These are phyloP conservation scores for Tolypocladium paradoxum DNA, from an alignment of 2,329 filamentous ascomycete genomes.

Conservation along the genomic window DNA sequence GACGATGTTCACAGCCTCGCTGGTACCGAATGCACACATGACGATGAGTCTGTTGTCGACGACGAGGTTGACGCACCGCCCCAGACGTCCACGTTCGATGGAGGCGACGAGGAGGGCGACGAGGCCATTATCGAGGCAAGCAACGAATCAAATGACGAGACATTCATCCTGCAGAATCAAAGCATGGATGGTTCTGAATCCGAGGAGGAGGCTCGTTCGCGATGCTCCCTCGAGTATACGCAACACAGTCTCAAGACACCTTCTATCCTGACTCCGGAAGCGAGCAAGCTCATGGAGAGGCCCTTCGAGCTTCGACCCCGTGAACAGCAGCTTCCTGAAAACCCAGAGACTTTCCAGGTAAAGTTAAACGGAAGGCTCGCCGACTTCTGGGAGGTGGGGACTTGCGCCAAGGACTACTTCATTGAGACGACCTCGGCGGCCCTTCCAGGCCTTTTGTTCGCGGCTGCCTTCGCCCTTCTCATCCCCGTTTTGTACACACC, in stretches of 20 bases:
- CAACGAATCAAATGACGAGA: not conserved
- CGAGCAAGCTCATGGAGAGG: conserved; percentile 16
- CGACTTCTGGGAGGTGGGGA: conserved; percentile 6
- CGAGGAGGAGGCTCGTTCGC: conserved; percentile 29
- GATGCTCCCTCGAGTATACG: conserved; percentile 35
- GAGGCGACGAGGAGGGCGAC: not conserved
- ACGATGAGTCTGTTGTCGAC: conserved; percentile 28
- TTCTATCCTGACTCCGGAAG: conserved; percentile 26
- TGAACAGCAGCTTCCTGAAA: conserved; percentile 5
- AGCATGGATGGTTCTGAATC: conserved; percentile 10
- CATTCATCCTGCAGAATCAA: not conserved
- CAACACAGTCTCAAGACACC: conserved; percentile 36
- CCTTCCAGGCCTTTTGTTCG: conserved; percentile 15
- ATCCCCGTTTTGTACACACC: conserved; percentile 18
- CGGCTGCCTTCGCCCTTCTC: conserved; percentile 11
- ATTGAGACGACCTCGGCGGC: conserved; percentile 8
- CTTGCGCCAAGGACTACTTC: conserved; percentile 7
- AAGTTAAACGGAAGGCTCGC: conserved; percentile 7
- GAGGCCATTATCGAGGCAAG: not conserved
- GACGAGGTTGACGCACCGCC: conserved; percentile 19
- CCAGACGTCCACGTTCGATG: not conserved
- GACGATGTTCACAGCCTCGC: conserved; percentile 42
- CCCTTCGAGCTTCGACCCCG: not conserved
- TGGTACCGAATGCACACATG: conserved; percentile 36
- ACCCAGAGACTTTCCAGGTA: not conserved